Evolutionary conservation across 345 rosid species (phyloP), one percentile per base, ranked within the genome.

Genomic region (Carallia pectinifolia): DNA sequence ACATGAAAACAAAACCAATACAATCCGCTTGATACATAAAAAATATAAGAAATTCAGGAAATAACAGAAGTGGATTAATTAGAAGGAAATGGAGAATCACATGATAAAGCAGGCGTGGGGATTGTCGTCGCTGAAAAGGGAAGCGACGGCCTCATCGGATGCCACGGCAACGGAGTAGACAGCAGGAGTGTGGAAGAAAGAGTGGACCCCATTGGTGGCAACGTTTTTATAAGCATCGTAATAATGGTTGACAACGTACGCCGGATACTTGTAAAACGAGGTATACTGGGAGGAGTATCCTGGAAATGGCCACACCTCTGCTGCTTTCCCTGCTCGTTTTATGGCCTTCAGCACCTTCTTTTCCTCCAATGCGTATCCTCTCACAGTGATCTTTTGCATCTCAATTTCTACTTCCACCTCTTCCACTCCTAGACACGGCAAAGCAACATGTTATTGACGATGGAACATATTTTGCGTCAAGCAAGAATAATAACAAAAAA

Each of bases 231-330:
- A 40, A 19, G 12, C 16, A 16, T 65, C 64, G 29, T 71, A 71
- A 36, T 93, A 93, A 72, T 90, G 96, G 87, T 85, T 86, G 71
- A 87, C 85, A 29, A 90, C 77, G 71, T 89, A 64, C 64, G 85
- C 77, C 19, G 98, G 97, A 60, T 91, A 91, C 74, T 87, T 90
- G 69, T 91, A 94, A 72, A 94, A 91, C 2, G 98, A 91, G 1
- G 96, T 76, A 58, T 78, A 86, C 58, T 94, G 91, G 65, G 89
- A 81, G 65, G 89, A 81, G 71, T 87, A 65, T 6, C 89, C 87
- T 0, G 91, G 95, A 75, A 89, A 91, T 27, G 97, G 98, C 98
- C 97, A 94, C n/a, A 79, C 84, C 84, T 88, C 98, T 7, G 90
- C 97, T 10, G 93, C 89, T 71, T 94, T 94, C 70, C 75, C 75